These are phyloP conservation scores for Silene noctiflora DNA, from an alignment of 179 eudicot species.

Conservation along the genomic window DNA sequence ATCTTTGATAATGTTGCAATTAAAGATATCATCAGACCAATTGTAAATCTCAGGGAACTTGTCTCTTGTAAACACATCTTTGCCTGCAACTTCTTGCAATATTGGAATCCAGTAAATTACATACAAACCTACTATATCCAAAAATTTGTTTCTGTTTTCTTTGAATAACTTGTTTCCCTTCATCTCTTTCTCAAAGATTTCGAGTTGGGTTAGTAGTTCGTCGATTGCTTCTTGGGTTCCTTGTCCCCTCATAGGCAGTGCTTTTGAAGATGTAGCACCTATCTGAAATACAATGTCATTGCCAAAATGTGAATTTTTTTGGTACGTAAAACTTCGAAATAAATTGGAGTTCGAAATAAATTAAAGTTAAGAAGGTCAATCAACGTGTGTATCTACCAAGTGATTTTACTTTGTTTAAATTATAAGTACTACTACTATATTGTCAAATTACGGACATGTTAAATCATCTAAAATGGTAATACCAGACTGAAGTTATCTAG, in stretches of 20 bases:
- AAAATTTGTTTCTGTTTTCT: conserved; percentile 20
- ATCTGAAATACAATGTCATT: background rate
- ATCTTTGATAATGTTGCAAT: background rate
- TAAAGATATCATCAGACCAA: conserved; percentile 22
- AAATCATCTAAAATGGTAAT: too few relatives aligned
- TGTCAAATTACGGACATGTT: too few relatives aligned
- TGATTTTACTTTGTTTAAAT: too few relatives aligned
- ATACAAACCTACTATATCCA: conserved; percentile 17
- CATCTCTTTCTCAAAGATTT: conserved; percentile 13
- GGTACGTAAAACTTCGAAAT: too few relatives aligned
- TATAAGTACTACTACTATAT: too few relatives aligned
- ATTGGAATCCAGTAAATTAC: conserved; percentile 22
- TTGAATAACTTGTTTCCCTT: conserved; percentile 16
- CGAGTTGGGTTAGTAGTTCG: conserved; percentile 9
- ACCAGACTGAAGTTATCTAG: too few relatives aligned
- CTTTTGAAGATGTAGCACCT: background rate
- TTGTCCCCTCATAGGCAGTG: conserved; percentile 8
- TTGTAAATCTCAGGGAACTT: conserved; percentile 11
- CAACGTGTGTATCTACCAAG: too few relatives aligned
- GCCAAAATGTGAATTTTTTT: background rate
- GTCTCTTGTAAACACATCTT: conserved; percentile 15
- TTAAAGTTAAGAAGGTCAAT: too few relatives aligned
- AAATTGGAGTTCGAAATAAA: too few relatives aligned
- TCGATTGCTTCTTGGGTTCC: conserved; percentile 13
- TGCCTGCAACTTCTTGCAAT: conserved; percentile 13